Percentiles rank a stretch among this genome's conserved stretches.
Conservation (phyloP, 371 early-diverging fungal species). For the Mortierella sp. region DNA sequence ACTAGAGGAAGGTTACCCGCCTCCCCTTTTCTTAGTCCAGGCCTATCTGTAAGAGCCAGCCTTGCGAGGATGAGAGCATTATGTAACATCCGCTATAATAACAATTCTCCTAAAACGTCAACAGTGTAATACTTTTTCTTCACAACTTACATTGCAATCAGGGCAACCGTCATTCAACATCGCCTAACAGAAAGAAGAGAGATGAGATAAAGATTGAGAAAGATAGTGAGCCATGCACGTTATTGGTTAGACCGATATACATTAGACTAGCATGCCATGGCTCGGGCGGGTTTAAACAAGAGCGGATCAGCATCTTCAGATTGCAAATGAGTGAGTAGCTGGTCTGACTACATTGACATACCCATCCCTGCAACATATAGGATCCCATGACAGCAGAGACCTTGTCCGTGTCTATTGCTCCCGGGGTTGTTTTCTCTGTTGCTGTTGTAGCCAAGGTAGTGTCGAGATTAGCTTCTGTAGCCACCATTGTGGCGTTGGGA, state of each 20-base stretch:
- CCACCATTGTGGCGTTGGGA: not conserved
- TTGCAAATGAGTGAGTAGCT: not conserved
- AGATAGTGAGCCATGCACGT: not conserved
- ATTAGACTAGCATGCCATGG: too few species aligned
- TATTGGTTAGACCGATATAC: not conserved
- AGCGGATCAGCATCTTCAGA: too few species aligned
- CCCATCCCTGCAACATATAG: slow-evolving; percentile 56
- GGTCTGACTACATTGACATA: slow-evolving; percentile 10
- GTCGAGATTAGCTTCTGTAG: not conserved
- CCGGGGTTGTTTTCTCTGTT: not conserved
- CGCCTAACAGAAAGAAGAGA: slow-evolving; percentile 14
- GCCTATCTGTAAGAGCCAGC: too few species aligned
- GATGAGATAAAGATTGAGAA: not conserved
- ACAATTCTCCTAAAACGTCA: too few species aligned
- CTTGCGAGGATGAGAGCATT: too few species aligned
- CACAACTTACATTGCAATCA: slow-evolving; percentile 50
- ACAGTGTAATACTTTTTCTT: too few species aligned
- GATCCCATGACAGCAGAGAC: slow-evolving; percentile 51
- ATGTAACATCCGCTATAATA: too few species aligned
- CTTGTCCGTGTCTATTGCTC: slow-evolving; percentile 41
- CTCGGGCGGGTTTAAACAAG: too few species aligned
- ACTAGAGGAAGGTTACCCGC: not conserved
- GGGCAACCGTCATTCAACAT: slow-evolving; percentile 56
- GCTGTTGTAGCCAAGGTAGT: not conserved
- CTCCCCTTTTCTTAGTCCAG: too few species aligned